A percentile compares a stretch with the other conserved stretches of the same genome.
phyloP scores from a whole-genome alignment of 2,329 filamentous ascomycete species.

The Fusarium devonianum region DNA sequence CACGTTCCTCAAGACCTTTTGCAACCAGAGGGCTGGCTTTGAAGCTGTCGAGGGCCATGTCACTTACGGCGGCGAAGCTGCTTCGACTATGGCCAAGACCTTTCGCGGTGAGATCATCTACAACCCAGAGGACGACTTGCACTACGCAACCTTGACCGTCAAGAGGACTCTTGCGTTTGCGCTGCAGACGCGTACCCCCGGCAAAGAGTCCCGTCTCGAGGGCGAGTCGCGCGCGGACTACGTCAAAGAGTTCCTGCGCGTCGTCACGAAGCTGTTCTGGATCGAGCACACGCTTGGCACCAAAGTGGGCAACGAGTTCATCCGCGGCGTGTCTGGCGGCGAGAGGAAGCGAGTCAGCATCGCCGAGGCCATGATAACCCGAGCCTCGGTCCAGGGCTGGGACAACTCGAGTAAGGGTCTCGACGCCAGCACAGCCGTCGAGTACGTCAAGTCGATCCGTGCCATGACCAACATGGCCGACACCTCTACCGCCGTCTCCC shows the following conservation, averaged over 20 bases:
- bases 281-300: constrained; percentile 75
- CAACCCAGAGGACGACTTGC: constrained; percentile 73
- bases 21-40: constrained; percentile 72
- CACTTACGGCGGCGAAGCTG: constrained; percentile 62
- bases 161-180: constrained; percentile 73
- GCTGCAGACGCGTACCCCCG: constrained; percentile 67
- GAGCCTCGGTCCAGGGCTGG: constrained; percentile 73
- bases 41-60: constrained; percentile 70
- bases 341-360: constrained; percentile 79
- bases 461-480: constrained; percentile 75
- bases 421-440: constrained; percentile 75
- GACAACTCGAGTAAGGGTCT: constrained; percentile 77
- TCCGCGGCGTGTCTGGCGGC: constrained; percentile 68
- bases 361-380: constrained; percentile 68
- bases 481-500: constrained; percentile 72
- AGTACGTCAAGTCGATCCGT: constrained; percentile 70
- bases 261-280: constrained; percentile 75
- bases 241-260: constrained; percentile 61
- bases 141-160: constrained; percentile 74
- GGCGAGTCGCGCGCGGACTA: constrained; percentile 66
- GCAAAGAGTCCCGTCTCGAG: constrained; percentile 56
- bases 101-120: constrained; percentile 70
- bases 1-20: constrained; percentile 74
- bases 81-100: constrained; percentile 56
- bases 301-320: constrained; percentile 72